Evolutionary conservation across 176 grass and related monocot genomes (phyloP).

Genomic region (Eragrostis curvula): DNA sequence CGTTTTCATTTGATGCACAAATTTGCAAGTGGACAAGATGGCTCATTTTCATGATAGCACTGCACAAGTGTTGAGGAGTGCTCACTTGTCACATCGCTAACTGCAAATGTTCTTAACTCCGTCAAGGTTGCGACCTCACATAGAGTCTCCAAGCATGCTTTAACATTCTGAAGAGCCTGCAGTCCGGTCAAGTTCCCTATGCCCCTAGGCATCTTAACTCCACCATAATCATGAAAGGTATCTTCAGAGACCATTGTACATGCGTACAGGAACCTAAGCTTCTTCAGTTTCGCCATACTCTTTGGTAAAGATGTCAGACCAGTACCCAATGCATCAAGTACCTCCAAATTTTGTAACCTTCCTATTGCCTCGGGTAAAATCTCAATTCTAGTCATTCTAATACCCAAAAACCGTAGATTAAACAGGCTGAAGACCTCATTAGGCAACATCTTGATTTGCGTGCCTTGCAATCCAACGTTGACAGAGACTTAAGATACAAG

Average conservation of each 20-base stretch:
- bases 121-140: no score
- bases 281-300: not conserved
- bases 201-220: no score
- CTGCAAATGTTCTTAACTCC: no score
- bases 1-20: no score
- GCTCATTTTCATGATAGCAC: no score
- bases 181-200: no score
- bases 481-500: not conserved
- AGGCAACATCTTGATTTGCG: not conserved
- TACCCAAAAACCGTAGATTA: not conserved
- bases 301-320: not conserved
- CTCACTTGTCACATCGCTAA: no score
- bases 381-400: not conserved
- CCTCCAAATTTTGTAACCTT: not conserved
- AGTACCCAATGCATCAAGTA: not conserved
- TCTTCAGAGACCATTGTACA: not conserved
- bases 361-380: not conserved
- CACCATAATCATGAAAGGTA: no score
- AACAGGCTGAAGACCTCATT: not conserved
- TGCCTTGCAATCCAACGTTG: slow-evolving; percentile 13
- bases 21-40: no score
- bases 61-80: no score
- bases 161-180: no score
- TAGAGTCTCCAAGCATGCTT: no score
- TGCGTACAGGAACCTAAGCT: not conserved